Conservation (phyloP, 1,284 basidiomycete species). For the Moesziomyces aphidis region DNA sequence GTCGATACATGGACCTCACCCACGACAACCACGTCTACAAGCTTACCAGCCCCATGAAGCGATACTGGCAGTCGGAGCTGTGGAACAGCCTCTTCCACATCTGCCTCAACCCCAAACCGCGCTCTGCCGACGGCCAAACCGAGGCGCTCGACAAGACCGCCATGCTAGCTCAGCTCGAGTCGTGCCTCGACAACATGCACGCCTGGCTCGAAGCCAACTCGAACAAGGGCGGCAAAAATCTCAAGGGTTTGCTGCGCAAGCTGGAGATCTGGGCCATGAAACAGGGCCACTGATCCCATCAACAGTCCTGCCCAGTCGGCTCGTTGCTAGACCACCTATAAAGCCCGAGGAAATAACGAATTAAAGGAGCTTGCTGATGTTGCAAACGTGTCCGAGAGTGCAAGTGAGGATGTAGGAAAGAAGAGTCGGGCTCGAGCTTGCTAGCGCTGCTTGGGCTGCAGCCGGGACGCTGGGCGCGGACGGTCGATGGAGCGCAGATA, state of each 20-base stretch:
- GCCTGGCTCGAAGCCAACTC: slow-evolving; percentile 77
- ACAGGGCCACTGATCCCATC: slow-evolving; percentile 19
- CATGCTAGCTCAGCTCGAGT: slow-evolving; percentile 69
- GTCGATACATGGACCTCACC: slow-evolving; percentile 78
- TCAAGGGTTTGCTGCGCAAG: slow-evolving; percentile 64
- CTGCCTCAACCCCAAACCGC: slow-evolving; percentile 77
- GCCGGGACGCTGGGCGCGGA: background rate
- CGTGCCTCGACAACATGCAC: slow-evolving; percentile 84
- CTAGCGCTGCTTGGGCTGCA: slow-evolving; percentile 1
- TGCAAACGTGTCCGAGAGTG: no score
- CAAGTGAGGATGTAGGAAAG: no score
- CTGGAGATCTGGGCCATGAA: slow-evolving; percentile 65
- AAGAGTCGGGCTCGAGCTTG: no score
- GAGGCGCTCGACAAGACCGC: slow-evolving; percentile 78
- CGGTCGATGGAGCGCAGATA: slow-evolving; percentile 43
- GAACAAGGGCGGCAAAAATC: slow-evolving; percentile 78
- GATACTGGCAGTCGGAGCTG: slow-evolving; percentile 93
- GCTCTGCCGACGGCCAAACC: background rate
- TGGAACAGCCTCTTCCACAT: slow-evolving; percentile 88
- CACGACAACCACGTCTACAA: slow-evolving; percentile 14
- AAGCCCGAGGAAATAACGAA: background rate
- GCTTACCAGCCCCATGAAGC: slow-evolving; percentile 78
- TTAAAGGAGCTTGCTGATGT: background rate
- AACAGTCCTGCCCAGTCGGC: no score
- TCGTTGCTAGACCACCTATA: no score